Base-by-base conservation (phyloP, 2,329 filamentous ascomycete species). In the Phaeosphaeriaceae sp. region DNA sequence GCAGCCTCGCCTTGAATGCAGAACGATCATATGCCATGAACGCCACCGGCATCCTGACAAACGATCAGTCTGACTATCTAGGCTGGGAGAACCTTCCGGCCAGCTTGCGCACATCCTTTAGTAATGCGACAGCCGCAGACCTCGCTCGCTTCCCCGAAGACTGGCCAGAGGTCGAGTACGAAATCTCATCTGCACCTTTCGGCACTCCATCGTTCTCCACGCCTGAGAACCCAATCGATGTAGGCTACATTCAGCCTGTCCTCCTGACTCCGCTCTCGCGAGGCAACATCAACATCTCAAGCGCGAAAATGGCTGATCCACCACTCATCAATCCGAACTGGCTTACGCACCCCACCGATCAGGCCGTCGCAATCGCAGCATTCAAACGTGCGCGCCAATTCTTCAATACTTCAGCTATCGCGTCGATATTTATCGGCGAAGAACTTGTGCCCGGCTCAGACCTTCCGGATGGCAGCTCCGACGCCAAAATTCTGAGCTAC, bases 111-210 rank as follows among this genome's bases (percentile, higher is more conserved):
- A 40, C 13, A n/a, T 17, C 35, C 13, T 40, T 47, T 9, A 13
- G 8, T 5, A 23, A 15, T 17, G 19, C 5, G 10, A 23, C 43
- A 17, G 19, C 19, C 19, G 5, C 15, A 10, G 19, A 11, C 8
- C 43, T 47, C 4, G 23, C 43, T 24, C 23, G 7, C 7, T 47
- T 47, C 19, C 46, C 46, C 11, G 2, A 3, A 17, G 22, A 24
- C 22, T 49, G 46, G 46, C 46, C 46, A 26, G 46, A 49, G 21
- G 15, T 49, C 5, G 46, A 49, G 23, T 49, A 49, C 46, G 19
- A 23, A 8, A n/a, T 15, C 11, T 46, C 22, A 2, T 13, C 19
- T 21, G 13, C 15, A 11, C 22, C 43, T 23, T 23, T 23, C 19
- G 22, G 22, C 19, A 40, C 15, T 3, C 35, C 35, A 2, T n/a